Evolutionary conservation across 768 basidiomycete species (phyloP).

Genomic region (Trametes sanguinea): DNA sequence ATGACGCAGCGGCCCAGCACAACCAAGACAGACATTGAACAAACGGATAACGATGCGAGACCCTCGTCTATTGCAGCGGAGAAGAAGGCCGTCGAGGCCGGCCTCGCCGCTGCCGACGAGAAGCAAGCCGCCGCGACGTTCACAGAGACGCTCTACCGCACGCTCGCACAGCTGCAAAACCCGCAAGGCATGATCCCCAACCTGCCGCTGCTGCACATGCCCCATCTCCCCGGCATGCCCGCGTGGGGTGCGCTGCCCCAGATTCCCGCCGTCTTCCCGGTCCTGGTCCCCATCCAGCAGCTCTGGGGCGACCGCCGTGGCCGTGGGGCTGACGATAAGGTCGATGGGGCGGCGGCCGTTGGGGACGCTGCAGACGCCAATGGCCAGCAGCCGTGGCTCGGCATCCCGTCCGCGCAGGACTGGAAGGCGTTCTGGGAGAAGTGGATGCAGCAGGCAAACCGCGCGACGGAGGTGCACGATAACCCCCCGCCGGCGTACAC

Average conservation of each 20-base stretch:
- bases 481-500: conserved; percentile 75
- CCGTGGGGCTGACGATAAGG: conserved; percentile 27
- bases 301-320: conserved; percentile 57
- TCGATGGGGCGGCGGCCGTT: conserved; percentile 21
- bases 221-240: conserved; percentile 54
- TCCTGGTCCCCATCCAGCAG: conserved; percentile 69
- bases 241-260: conserved; percentile 55
- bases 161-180: conserved; percentile 60
- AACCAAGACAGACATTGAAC: not conserved
- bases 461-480: conserved; percentile 48
- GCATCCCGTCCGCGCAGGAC: conserved; percentile 47
- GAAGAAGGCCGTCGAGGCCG: conserved; percentile 31
- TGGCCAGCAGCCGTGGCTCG: conserved; percentile 32
- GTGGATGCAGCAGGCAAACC: conserved; percentile 59
- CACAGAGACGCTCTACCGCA: conserved; percentile 75
- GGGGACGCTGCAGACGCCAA: conserved; percentile 9
- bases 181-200: conserved; percentile 52
- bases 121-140: conserved; percentile 46
- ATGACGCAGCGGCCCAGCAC: conserved; percentile 9
- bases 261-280: conserved; percentile 77
- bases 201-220: conserved; percentile 39
- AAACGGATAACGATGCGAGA: not conserved
- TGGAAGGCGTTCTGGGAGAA: conserved; percentile 76
- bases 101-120: conserved; percentile 27
- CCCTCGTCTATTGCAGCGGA: not conserved